Evolutionary conservation across 495 filamentous ascomycete species (phyloP), one percentile per base, ranked within the genome.

Genomic region (Trichoderma erinaceum): DNA sequence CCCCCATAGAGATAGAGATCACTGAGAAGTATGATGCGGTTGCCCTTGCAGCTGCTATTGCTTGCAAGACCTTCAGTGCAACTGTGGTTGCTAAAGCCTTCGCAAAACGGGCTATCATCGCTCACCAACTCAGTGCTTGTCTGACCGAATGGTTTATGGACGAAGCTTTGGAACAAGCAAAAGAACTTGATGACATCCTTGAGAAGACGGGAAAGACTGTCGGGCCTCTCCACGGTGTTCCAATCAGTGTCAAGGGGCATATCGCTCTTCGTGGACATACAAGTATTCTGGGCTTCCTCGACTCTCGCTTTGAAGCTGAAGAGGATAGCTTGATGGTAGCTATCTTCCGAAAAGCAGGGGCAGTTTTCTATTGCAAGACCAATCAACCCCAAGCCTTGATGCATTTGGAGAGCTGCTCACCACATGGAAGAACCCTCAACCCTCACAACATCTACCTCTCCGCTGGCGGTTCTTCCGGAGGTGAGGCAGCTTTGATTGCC

Each of bases 71-170:
- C 25, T 66, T 82, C 46, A 82, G 75, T 4, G 77, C 81, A 16
- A 65, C 78, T 29, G 77, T 78, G 2, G 81, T 88, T 0, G 75
- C 77, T 7, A 79, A 73, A 1, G 84, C 84, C 1, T 87, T 86
- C 66, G 78, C 75, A 68, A 78, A 79, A 48, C 76, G 81, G 0
- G 81, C 82, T n/a, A 76, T 70, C 10, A 68, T 83, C 0, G 73
- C 75, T 6, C 80, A 81, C 35, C 78, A 82, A 68, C 68, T 80
- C n/a, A 72, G 73, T 4, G 73, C 71, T 41, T 90, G 88, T 69
- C 74, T 90, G 8, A 89, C 89, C 0, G 88, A 91, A 68, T 86
- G 87, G 23, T 83, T 90, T 65, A 89, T 89, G 69, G 78, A 82
- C 6, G 76, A 82, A 16, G 89, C 89, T 2, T 74, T 90, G 10